Base-by-base conservation (phyloP, 345 rosid species). In the Moricandia arvensis region DNA sequence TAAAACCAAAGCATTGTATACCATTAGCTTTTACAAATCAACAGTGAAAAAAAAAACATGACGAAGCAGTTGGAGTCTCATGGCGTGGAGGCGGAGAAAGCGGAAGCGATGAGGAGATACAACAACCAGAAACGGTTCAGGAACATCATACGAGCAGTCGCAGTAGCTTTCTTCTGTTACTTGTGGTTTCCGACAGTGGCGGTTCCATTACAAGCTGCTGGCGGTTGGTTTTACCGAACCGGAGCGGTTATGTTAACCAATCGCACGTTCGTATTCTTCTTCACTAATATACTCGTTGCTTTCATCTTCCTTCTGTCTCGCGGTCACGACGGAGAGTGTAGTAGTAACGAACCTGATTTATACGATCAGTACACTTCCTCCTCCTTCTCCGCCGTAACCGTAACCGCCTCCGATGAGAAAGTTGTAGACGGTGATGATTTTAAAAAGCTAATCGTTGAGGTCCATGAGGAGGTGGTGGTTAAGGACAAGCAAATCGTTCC, bases 31-130 rank as follows among this genome's bases (percentile, higher is more conserved):
- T 55, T 27, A 53, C 4, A 5, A 12, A 12, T 4, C 38, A n/a
- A 47, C 47, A 59, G 53, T 10, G 13, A 41, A 10, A 41, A 5
- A 9, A 21, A 33, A 24, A 41, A 6, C 21, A 61, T 10, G 71
- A 33, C 24, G 59, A 76, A 33, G 26, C 24, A 15, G 29, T 66
- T 66, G 0, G 68, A 59, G 27, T 4, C 16, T n/a, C 31, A 37
- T 55, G 73, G 68, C 61, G 54, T 64, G 7, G 72, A 71, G 24
- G 59, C 60, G 53, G 80, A 77, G 75, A 77, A 77, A 71, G 75
- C 72, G 7, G 71, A 77, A 57, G 80, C 80, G 8, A 71, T 71
- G 61, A 77, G 75, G 54, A 77, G 60, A 63, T 77, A 55, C 80
- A 70, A 70, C 9, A 71, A 64, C 43, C 54, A 59, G 8, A 43